A percentile compares a stretch with the other conserved stretches of the same genome.
Conservation (phyloP, 208 protist species). For the Leishmania turanica region DNA sequence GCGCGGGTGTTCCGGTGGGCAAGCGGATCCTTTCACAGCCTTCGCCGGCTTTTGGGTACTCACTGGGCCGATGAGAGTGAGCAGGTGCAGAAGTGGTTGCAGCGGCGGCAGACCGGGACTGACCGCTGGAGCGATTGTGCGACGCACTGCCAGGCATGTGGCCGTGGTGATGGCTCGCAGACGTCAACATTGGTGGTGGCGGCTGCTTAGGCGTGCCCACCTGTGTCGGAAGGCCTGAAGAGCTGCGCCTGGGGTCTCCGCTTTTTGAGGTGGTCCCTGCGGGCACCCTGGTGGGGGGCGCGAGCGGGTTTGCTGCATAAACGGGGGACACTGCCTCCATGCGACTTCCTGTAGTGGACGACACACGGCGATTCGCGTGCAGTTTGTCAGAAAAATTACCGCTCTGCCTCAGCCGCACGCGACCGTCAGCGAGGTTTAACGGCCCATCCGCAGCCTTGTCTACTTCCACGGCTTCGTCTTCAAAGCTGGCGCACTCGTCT, state of each 20-base stretch:
- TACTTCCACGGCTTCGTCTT: conserved; percentile 23
- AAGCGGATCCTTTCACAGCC: conserved; percentile 45
- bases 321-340: background rate
- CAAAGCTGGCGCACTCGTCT: background rate
- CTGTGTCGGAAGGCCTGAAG: background rate
- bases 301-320: background rate
- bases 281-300: background rate
- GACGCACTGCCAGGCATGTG: background rate
- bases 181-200: background rate
- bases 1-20: conserved; percentile 51
- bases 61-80: background rate
- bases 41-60: conserved; percentile 54
- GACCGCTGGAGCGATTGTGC: background rate
- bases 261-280: background rate
- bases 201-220: background rate
- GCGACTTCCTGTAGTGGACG: background rate
- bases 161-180: background rate
- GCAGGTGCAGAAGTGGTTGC: background rate
- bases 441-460: conserved; percentile 11
- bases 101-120: background rate
- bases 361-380: background rate
- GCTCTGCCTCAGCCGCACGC: background rate
- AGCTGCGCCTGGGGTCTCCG: background rate
- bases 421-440: conserved; percentile 15
- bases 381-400: background rate